A percentile compares a stretch with the other conserved stretches of the same genome.
phyloP scores from a whole-genome alignment of 148 eudicot species.

The Spergularia marina region DNA sequence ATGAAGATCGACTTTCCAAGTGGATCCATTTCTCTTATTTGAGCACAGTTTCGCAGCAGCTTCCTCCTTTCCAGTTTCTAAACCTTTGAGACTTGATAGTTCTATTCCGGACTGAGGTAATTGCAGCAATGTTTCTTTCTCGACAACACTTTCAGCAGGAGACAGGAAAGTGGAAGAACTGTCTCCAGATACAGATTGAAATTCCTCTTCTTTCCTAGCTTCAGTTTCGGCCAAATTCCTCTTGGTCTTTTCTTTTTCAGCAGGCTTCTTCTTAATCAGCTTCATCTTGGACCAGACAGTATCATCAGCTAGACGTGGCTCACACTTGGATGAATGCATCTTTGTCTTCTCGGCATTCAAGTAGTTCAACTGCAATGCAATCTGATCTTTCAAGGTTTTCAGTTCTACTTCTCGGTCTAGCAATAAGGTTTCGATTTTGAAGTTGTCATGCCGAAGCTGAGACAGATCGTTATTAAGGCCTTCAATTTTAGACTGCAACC shows the following conservation, averaged over 20 bases:
- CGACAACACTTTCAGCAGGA: slow-evolving; percentile 46
- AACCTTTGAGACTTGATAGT: slow-evolving; percentile 20
- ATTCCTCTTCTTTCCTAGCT: slow-evolving; percentile 30
- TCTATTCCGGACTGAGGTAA: slow-evolving; percentile 27
- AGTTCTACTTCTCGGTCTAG: slow-evolving; percentile 62
- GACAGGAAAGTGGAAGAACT: slow-evolving; percentile 41
- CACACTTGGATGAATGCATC: slow-evolving; percentile 30
- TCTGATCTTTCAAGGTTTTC: slow-evolving; percentile 50
- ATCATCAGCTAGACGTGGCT: slow-evolving; percentile 31
- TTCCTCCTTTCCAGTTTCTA: slow-evolving; percentile 28
- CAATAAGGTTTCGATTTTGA: slow-evolving; percentile 47
- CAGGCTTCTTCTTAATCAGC: slow-evolving; percentile 48
- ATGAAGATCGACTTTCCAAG: slow-evolving; percentile 80
- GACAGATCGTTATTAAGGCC: slow-evolving; percentile 53
- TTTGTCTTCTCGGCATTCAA: slow-evolving; percentile 34
- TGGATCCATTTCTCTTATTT: slow-evolving; percentile 30
- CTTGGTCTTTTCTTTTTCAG: slow-evolving; percentile 38
- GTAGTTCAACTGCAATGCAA: slow-evolving; percentile 32
- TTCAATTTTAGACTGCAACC: slow-evolving; percentile 57
- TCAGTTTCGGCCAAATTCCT: slow-evolving; percentile 24
- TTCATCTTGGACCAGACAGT: slow-evolving; percentile 62
- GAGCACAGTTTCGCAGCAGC: slow-evolving; percentile 20
- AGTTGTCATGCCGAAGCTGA: slow-evolving; percentile 54
- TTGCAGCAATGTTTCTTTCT: slow-evolving; percentile 33
- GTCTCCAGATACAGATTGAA: slow-evolving; percentile 32